Evolutionary conservation across 805 yeast species (phyloP), one percentile per base, ranked within the genome.

Genomic region (Blastobotrys americana): DNA sequence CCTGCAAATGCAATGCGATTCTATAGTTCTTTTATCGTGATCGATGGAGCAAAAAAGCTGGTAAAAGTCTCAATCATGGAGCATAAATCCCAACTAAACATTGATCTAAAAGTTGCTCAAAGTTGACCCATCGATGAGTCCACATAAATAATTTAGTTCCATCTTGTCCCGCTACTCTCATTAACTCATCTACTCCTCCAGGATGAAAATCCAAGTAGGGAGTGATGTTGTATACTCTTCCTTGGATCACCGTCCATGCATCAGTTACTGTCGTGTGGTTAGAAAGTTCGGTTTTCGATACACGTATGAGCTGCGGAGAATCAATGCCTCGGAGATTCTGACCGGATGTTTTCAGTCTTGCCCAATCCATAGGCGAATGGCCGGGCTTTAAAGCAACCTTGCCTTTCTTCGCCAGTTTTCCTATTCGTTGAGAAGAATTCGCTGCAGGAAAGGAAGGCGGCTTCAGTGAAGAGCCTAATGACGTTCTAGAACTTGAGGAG

Each of bases 361-460:
- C 95, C 96, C 96, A 86, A 59, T 86, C 95, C 49, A 86, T 62
- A 0, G 94, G 89, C 2, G 95, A 86, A 56, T 80, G 85, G 1
- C 95, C 94, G 0, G 93, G 94, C 36, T 73, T 68, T 15, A 86
- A 68, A 0, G 64, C 70, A 3, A 85, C 89, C 54, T 86, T 84
- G 42, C 60, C 63, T 10, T 80, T 63, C 28, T 43, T 27, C 20
- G 39, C n/a, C 19, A 38, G 36, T n/a, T n/a, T n/a, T 3, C 47
- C 46, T 9, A 45, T 45, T 13, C 48, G 38, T 39, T 50, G 53
- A 13, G 40, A 42, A 17, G 54, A 50, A 27, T 37, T 40, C 4
- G 50, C 25, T 22, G 40, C 38, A 9, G 53, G 53, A 27, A 47
- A 49, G 4, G 42, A 21, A 5, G 18, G 34, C 19, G 33, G 20